Evolutionary conservation across 208 protist genomes (phyloP).

Genomic region (Acanthamoeba healyi): DNA sequence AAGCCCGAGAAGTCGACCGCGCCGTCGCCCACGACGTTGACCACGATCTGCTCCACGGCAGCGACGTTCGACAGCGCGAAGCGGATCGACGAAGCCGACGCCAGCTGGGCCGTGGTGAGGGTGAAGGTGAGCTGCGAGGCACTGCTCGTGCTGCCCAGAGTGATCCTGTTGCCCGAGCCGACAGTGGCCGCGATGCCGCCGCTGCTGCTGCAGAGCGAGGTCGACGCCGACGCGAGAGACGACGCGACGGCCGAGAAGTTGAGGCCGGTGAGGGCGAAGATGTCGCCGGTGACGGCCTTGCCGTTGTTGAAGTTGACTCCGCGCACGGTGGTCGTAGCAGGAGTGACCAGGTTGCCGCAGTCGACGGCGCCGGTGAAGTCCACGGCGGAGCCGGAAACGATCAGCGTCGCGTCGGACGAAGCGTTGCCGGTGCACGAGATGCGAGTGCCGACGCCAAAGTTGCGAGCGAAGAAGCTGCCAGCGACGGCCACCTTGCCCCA

Average conservation of each 20-base stretch:
- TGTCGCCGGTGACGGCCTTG: neutral
- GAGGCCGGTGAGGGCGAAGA: neutral
- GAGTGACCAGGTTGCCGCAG: constrained; percentile 18
- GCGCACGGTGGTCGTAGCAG: neutral
- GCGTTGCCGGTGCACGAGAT: neutral
- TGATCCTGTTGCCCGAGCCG: neutral
- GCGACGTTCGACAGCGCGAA: neutral
- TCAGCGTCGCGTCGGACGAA: neutral
- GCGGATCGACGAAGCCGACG: neutral
- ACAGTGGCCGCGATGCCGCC: neutral
- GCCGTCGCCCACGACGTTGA: neutral
- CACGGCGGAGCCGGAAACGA: neutral
- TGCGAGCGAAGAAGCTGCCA: neutral
- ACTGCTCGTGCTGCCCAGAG: neutral
- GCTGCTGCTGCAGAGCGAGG: neutral
- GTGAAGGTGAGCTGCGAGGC: neutral
- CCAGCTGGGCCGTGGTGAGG: constrained; percentile 1
- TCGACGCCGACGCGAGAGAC: neutral
- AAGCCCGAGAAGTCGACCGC: neutral
- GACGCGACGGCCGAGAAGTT: neutral
- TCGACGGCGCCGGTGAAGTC: neutral
- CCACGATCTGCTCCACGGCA: neutral
- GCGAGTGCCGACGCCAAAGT: constrained; percentile 24
- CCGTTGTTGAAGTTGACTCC: constrained; percentile 4
- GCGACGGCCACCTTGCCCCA: constrained; percentile 10